These are phyloP conservation scores for Peronospora tabacina DNA, from an alignment of 352 stramenopile genomes.

Conservation along the genomic window DNA sequence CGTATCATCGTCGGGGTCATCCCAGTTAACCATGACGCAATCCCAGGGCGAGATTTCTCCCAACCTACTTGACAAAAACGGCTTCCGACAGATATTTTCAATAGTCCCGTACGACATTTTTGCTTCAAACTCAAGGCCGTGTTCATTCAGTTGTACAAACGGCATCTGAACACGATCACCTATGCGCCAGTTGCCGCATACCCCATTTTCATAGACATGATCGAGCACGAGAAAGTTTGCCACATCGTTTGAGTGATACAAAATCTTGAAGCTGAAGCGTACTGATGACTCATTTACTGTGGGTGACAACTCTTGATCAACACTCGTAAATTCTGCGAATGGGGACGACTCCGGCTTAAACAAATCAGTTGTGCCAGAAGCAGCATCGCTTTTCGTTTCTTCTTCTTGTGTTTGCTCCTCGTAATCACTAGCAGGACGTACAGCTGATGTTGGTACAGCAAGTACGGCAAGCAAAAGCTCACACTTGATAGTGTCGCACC, in stretches of 20 bases:
- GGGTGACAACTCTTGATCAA: conserved; percentile 49
- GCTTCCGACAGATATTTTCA: conserved; percentile 32
- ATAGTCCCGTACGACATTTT: conserved; percentile 66
- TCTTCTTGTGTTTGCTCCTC: conserved; percentile 41
- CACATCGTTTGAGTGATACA: conserved; percentile 71
- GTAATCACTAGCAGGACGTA: conserved; percentile 6
- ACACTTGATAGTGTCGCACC: conserved; percentile 59
- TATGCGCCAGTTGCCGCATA: conserved; percentile 60
- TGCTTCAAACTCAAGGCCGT: conserved; percentile 47
- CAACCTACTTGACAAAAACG: conserved; percentile 11
- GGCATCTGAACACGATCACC: conserved; percentile 71
- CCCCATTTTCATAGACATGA: conserved; percentile 67
- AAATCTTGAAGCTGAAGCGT: conserved; percentile 55
- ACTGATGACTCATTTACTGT: conserved; percentile 29
- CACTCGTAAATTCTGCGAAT: conserved; percentile 63
- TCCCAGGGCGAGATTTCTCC: conserved; percentile 61
- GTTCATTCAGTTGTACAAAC: conserved; percentile 52
- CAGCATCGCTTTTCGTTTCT: conserved; percentile 18
- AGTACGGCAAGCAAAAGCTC: conserved; percentile 62
- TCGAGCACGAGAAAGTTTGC: conserved; percentile 84
- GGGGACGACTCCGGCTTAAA: conserved; percentile 36
- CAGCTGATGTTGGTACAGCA: conserved; percentile 39
- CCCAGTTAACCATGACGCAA: conserved; percentile 62
- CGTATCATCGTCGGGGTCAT: conserved; percentile 58
- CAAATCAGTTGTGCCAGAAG: conserved; percentile 12